Conservation (phyloP, 2,329 filamentous ascomycete species). For the Colletotrichum sp. region DNA sequence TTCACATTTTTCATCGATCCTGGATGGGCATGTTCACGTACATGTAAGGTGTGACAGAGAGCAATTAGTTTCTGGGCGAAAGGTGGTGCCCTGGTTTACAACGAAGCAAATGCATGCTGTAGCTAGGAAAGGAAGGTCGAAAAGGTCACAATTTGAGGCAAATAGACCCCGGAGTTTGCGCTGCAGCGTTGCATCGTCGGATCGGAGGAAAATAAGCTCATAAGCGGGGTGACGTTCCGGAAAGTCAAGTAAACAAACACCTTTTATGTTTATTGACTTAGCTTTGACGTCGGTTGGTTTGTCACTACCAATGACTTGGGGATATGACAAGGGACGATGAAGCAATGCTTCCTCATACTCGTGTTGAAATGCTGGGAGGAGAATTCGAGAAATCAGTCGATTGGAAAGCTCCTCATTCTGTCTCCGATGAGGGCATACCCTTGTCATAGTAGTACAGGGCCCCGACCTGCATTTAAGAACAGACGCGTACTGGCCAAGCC, state of each 20-base stretch:
- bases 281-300: neutral
- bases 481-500: neutral
- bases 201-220: neutral
- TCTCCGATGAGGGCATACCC: neutral
- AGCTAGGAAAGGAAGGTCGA: neutral
- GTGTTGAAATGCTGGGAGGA: neutral
- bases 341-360: neutral
- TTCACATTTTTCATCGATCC: neutral
- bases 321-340: neutral
- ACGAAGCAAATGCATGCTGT: neutral
- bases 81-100: neutral
- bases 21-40: neutral
- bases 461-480: neutral
- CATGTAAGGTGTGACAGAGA: neutral
- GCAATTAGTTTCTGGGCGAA: neutral
- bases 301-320: neutral
- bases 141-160: neutral
- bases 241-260: neutral
- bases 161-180: neutral
- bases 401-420: neutral
- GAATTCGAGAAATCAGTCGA: neutral
- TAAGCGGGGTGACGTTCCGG: neutral
- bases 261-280: neutral
- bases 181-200: neutral
- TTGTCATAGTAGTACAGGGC: neutral